Base-by-base conservation (phyloP, 352 stramenopile genomes). In the Thraustochytrium sp. region DNA sequence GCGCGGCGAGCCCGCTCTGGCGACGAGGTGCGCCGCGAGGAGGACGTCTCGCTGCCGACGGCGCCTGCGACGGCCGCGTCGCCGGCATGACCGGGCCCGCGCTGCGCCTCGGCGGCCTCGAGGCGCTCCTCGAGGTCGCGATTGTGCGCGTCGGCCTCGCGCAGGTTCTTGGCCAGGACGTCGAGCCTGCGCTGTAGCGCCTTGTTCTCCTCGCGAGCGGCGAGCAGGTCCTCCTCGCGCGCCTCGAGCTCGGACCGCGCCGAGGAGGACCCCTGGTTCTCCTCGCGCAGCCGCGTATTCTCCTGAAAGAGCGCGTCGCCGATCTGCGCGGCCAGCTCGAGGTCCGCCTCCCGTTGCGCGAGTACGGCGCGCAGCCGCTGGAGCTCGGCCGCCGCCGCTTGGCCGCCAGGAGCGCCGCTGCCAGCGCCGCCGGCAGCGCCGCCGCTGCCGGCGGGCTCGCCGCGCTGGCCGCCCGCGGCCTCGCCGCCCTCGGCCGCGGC, bases 241-340 rank as follows among this genome's bases (percentile, higher is more conserved):
- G 49, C 74, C 1, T 82, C 51, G 16, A 82, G 55, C 23, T 82
- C 51, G 2, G 13, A 29, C 5, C 40, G 74, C 21, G 46, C 11
- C 18, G 42, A 18, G 42, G 29, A 48, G 53, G 49, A 46, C 11
- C 37, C 51, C 40, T 65, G 36, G n/a, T 68, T 76, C 36, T 82
- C 74, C 56, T 73, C 78, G 53, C 74, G 74, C 9, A 82, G 46
- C 21, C 74, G 36, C 36, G 53, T 55, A 31, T 82, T 82, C 61
- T 82, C 74, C 55, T 82, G 74, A 76, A 82, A 82, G 38, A 82
- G 56, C 16, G 74, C 74, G 74, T 82, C 74, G 36, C 74, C 74
- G 44, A 82, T 82, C n/a, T 55, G 72, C 13, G 74, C 74, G 51
- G 74, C 74, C 11, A 82, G 74, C 53, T 82, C 74, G 3, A 82